Base-by-base conservation (phyloP, 2,329 filamentous ascomycete species). In the Chrysoporthe puriensis region DNA sequence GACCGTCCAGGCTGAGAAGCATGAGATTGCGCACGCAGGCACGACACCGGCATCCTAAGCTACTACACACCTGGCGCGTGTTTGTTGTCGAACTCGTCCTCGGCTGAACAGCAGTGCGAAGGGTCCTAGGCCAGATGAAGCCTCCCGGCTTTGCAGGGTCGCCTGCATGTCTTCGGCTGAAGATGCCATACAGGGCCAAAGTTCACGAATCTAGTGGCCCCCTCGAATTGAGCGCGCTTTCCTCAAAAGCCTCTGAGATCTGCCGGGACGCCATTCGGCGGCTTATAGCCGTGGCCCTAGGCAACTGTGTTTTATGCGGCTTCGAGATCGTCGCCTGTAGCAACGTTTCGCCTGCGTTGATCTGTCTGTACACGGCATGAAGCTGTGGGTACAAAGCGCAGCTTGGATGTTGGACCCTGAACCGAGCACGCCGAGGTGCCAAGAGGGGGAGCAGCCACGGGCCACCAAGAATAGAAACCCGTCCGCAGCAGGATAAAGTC, bases 381-480 rank as follows among this genome's bases (percentile, higher is more conserved):
- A 48, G 40, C 26, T 48, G 43, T 34, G 58, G 13, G 14, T 18
- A 18, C 34, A 42, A 48, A 43, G 40, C 59, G 44, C 59, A 48
- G 59, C 59, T n/a, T 32, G 2, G 16, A 36, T 18, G 43, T 26
- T 61, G 18, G n/a, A 43, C 42, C 42, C n/a, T 60, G 57, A 54
- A n/a, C 54, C 54, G 26, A 26, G 26, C 26, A 26, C 26, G 26
- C 26, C 26, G n/a, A n/a, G n/a, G 16, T 16, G 34, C 54, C 34
- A 57, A n/a, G 3, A 57, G 54, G 34, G 34, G 52, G 26, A 16
- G 32, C 34, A n/a, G 16, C 54, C 34, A 32, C 54, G 54, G 54
- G 21, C 26, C 21, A 16, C 59, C 59, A 48, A 46, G 59, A 61
- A 61, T 61, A 61, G 59, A 61, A 61, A 57, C 34, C 54, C 32